These are phyloP conservation scores for Naganishia randhawae DNA, from an alignment of 768 basidiomycete species.

Conservation along the genomic window DNA sequence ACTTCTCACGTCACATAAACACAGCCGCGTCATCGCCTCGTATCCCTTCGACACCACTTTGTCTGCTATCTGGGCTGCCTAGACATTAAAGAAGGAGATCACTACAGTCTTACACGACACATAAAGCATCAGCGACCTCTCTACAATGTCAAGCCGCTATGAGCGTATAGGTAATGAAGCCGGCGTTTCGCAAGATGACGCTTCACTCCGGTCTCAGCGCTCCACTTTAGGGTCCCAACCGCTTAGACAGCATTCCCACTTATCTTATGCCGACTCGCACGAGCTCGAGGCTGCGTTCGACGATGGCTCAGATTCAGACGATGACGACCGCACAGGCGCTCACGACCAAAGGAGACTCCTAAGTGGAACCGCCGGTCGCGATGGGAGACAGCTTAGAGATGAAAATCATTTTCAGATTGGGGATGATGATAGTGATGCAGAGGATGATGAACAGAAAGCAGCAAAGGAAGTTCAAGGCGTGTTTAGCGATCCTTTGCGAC, in stretches of 20 bases:
- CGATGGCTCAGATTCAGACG: constrained; percentile 54
- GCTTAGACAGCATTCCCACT: neutral
- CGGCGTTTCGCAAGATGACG: neutral
- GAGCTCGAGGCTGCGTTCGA: constrained; percentile 78
- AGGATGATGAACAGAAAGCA: constrained; percentile 19
- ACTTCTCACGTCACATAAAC: neutral
- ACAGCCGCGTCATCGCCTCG: constrained; percentile 12
- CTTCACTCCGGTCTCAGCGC: neutral
- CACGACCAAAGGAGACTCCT: constrained; percentile 30
- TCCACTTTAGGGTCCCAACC: neutral
- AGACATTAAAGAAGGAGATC: neutral
- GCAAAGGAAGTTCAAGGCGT: constrained; percentile 34
- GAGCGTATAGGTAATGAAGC: neutral
- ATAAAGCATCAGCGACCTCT: neutral
- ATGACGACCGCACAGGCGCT: constrained; percentile 50
- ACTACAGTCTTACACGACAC: neutral
- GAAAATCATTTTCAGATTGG: constrained; percentile 2
- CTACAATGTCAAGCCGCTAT: constrained; percentile 4
- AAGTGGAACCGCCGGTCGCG: constrained; percentile 31
- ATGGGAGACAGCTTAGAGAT: neutral
- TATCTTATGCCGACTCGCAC: constrained; percentile 38
- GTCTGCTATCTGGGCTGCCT: neutral
- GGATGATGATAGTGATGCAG: constrained; percentile 8
- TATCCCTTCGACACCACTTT: neutral
- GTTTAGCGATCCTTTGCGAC: constrained; percentile 33